These are phyloP conservation scores for Cystoderma amianthinum DNA, from an alignment of 768 basidiomycete genomes.

Conservation along the genomic window DNA sequence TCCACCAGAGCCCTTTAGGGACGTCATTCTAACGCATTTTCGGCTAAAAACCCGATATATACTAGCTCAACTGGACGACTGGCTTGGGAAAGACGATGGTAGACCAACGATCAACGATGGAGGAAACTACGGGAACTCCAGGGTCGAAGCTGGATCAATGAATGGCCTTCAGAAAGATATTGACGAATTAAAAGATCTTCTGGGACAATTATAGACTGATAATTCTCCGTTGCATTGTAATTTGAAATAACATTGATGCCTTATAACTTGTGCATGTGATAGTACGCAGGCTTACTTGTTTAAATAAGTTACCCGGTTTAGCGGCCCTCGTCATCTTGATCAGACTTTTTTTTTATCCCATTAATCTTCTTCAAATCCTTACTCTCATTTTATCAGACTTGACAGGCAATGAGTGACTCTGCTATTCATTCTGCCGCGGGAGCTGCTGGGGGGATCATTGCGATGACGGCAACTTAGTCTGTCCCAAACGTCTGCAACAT, in stretches of 20 bases:
- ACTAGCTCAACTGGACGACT: conserved; percentile 67
- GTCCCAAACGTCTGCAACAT: conserved; percentile 14
- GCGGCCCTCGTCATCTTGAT: no score
- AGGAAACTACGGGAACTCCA: conserved; percentile 26
- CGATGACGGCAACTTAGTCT: conserved; percentile 89
- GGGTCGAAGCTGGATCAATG: conserved; percentile 32
- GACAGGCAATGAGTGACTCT: conserved; percentile 57
- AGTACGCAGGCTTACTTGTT: background rate
- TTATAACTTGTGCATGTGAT: conserved; percentile 1
- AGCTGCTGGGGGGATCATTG: conserved; percentile 81
- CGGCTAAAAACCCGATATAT: conserved; percentile 74
- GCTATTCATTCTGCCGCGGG: conserved; percentile 85
- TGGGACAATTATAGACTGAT: conserved; percentile 35
- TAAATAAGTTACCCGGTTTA: no score
- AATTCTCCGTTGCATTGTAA: background rate
- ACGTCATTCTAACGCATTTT: conserved; percentile 89
- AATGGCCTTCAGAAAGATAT: conserved; percentile 66
- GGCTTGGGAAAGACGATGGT: conserved; percentile 75
- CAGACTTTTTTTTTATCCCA: conserved; percentile 1
- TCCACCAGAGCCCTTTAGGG: conserved; percentile 80
- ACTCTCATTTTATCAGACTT: conserved; percentile 5
- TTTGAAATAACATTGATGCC: no score
- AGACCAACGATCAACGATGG: conserved; percentile 50
- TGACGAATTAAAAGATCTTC: conserved; percentile 57
- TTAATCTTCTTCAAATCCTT: conserved; percentile 1